Conservation (phyloP, 192 early-diverging fungal genomes). For the Diversispora epigaea region DNA sequence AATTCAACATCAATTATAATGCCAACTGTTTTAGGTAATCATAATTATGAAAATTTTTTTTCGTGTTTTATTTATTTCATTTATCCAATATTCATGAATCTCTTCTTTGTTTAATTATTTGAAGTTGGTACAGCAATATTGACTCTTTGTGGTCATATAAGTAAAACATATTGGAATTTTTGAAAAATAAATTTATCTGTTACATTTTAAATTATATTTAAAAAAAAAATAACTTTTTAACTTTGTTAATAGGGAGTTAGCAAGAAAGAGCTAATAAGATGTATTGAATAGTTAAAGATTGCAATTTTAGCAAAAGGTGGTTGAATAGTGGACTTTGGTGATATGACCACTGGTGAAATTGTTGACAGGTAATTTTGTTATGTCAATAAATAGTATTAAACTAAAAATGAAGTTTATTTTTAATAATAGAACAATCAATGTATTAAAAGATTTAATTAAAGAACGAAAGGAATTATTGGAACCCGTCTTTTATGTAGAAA, state of each 20-base stretch:
- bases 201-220: neutral
- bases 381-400: neutral
- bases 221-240: neutral
- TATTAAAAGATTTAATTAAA: conserved; percentile 75
- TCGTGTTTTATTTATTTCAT: neutral
- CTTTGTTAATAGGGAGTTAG: conserved; percentile 51
- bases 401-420: neutral
- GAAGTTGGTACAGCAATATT: conserved; percentile 73
- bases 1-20: conserved; percentile 78
- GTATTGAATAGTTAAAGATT: conserved; percentile 68
- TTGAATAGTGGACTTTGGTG: conserved; percentile 74
- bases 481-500: conserved; percentile 76
- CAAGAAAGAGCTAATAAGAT: conserved; percentile 67
- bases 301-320: conserved; percentile 70
- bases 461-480: conserved; percentile 76
- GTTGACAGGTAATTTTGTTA: conserved; percentile 61
- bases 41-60: neutral
- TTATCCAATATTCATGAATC: neutral
- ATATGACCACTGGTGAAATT: conserved; percentile 65
- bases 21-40: conserved; percentile 67
- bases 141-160: conserved; percentile 75
- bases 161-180: conserved; percentile 39
- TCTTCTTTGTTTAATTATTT: neutral
- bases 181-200: no score
- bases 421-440: conserved; percentile 53